phyloP scores from a whole-genome alignment of 75 land plant genomes.

The Selaginella moellendorffii region DNA sequence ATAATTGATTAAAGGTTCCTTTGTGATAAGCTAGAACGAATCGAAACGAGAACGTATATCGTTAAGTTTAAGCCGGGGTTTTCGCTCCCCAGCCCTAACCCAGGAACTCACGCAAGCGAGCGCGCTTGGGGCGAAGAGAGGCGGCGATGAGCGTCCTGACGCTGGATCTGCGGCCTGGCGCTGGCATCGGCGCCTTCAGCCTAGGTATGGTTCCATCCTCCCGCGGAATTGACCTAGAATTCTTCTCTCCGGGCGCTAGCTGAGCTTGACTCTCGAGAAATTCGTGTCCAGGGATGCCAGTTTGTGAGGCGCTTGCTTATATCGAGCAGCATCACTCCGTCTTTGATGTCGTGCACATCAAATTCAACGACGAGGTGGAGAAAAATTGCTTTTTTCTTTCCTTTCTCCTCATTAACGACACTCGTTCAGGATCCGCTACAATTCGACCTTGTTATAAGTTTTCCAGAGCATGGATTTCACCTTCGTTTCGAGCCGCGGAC shows the following conservation, averaged over 20 bases:
- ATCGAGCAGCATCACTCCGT: conserved; percentile 67
- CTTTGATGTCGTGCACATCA: conserved; percentile 86
- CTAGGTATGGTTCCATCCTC: conserved; percentile 37
- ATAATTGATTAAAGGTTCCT: too few species aligned
- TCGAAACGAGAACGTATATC: too few species aligned
- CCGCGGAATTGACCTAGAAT: not conserved
- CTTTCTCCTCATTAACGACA: too few species aligned
- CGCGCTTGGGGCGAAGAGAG: too few species aligned
- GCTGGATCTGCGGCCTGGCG: conserved; percentile 77
- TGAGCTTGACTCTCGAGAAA: not conserved
- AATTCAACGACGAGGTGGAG: conserved; percentile 89
- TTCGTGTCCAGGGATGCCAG: conserved; percentile 68
- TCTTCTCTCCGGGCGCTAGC: not conserved
- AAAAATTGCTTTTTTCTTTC: too few species aligned
- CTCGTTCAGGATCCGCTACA: conserved; percentile 64
- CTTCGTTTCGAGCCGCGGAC: conserved; percentile 88
- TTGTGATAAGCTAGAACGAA: too few species aligned
- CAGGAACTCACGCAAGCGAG: too few species aligned
- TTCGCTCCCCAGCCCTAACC: too few species aligned
- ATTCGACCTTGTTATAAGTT: conserved; percentile 74
- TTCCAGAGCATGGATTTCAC: conserved; percentile 96
- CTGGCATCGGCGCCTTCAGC: conserved; percentile 71
- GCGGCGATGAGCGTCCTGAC: conserved; percentile 54
- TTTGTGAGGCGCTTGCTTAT: conserved; percentile 81
- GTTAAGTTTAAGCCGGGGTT: too few species aligned